phyloP scores from a whole-genome alignment of 345 rosid species.

The Adansonia digitata region DNA sequence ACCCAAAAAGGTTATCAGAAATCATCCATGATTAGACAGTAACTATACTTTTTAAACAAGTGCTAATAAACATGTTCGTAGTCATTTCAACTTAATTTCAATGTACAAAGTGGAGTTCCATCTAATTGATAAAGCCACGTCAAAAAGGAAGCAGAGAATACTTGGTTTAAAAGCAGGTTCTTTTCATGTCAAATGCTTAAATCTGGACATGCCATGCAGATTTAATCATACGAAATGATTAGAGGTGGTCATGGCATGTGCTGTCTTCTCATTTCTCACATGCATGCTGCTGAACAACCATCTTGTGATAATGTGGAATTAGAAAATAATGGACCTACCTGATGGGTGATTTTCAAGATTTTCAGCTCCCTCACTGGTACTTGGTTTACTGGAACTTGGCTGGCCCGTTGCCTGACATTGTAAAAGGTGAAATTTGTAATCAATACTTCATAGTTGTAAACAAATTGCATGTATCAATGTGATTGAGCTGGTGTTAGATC shows the following conservation, averaged over 20 bases:
- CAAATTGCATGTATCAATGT: background rate
- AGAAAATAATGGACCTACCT: slow-evolving; percentile 30
- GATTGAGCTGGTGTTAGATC: background rate
- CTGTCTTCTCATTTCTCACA: background rate
- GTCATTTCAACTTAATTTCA: background rate
- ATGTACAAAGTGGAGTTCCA: background rate
- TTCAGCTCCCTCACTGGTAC: slow-evolving; percentile 45
- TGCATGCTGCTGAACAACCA: background rate
- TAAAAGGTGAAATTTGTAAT: slow-evolving; percentile 1
- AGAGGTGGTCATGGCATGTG: background rate
- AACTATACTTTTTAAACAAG: background rate
- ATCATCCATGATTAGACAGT: background rate
- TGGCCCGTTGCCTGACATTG: slow-evolving; percentile 49
- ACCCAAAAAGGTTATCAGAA: slow-evolving; percentile 2
- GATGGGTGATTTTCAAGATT: slow-evolving; percentile 41
- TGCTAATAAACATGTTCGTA: background rate
- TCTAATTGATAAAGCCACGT: background rate
- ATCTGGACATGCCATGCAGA: background rate
- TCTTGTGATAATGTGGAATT: background rate
- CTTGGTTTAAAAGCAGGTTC: background rate
- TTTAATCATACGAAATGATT: background rate
- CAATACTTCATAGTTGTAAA: background rate
- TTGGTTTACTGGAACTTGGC: slow-evolving; percentile 44
- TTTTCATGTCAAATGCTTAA: background rate
- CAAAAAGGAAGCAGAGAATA: background rate